Evolutionary conservation across 129 eudicot species (phyloP), one percentile per base, ranked within the genome.

Genomic region (Centella asiatica): DNA sequence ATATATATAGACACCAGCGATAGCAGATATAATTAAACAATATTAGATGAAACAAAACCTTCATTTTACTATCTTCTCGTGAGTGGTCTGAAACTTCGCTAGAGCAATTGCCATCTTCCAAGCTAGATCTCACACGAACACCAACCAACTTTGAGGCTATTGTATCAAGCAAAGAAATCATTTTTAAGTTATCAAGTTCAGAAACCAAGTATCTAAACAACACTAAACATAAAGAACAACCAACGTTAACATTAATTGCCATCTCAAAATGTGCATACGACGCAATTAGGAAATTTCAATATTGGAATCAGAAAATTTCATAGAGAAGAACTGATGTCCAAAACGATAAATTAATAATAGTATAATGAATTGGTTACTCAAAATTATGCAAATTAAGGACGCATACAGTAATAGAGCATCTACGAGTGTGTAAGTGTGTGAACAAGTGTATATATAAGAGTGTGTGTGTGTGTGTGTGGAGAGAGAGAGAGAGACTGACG

Each of bases 121-220:
- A 58, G 79, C 84, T 78, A 22, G 83, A 80, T 63, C 78, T 72
- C 69, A 81, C 87, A 25, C 75, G 79, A 72, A 57, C 49, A 70
- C 73, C 39, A 39, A 52, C 68, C 48, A 31, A 34, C 75, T 69
- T 77, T 68, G 72, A 65, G 60, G 69, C 69, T n/a, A 70, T 69
- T 64, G 65, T 73, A 64, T 52, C 61, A 15, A 31, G 64, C 37
- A 71, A 67, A 17, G 18, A 60, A 31, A 23, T 37, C 1, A 55
- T 20, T 8, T 28, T 18, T 9, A 28, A 59, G 70, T 60, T 64
- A 11, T 23, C n/a, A n/a, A 19, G 20, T 53, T 19, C 39, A 28
- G 25, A 65, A 64, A 55, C 44, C 22, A 18, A 27, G 9, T 8
- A 31, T 26, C 0, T 25, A 39, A 20, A 11, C 44, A 53, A 12